Evolutionary conservation across 495 filamentous ascomycete genomes (phyloP).

Genomic region (Penicillium samsonianum): DNA sequence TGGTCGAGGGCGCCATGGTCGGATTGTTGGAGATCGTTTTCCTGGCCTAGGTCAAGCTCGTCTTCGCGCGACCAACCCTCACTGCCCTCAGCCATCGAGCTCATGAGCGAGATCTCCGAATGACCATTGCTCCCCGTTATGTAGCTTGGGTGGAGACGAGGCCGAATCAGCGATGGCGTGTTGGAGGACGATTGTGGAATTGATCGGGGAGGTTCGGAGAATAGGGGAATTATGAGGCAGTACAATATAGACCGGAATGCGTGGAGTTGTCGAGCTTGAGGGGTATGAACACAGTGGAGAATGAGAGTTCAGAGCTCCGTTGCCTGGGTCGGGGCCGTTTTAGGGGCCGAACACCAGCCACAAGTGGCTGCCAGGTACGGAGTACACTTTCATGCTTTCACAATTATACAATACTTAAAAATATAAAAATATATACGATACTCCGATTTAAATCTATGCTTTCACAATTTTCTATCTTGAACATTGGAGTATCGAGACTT

Average conservation of each 20-base stretch:
- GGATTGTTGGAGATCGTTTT: constrained; percentile 29
- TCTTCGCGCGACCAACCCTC: constrained; percentile 49
- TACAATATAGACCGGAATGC: constrained; percentile 1
- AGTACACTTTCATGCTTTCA: background rate
- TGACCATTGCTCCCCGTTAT: constrained; percentile 45
- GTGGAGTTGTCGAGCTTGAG: constrained; percentile 23
- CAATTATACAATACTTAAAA: too few relatives aligned
- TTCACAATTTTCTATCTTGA: too few relatives aligned
- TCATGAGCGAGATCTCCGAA: constrained; percentile 48
- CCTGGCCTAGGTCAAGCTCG: constrained; percentile 49
- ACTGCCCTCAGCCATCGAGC: constrained; percentile 52
- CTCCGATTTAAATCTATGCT: too few relatives aligned
- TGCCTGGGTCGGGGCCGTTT: constrained; percentile 27
- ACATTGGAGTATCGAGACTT: too few relatives aligned
- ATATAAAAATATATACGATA: too few relatives aligned
- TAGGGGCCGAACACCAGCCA: constrained; percentile 23
- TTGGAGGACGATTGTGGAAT: background rate
- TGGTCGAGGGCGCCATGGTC: constrained; percentile 29
- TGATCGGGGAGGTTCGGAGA: background rate
- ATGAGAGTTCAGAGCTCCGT: constrained; percentile 22
- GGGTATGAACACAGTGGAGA: constrained; percentile 32
- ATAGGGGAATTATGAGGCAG: background rate
- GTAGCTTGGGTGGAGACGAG: constrained; percentile 15
- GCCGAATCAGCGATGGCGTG: constrained; percentile 16
- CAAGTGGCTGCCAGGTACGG: constrained; percentile 22